Percentiles rank a stretch among this genome's conserved stretches.
These are phyloP conservation scores for Amniculicola lignicola DNA, from an alignment of 495 filamentous ascomycete genomes.

Conservation along the genomic window DNA sequence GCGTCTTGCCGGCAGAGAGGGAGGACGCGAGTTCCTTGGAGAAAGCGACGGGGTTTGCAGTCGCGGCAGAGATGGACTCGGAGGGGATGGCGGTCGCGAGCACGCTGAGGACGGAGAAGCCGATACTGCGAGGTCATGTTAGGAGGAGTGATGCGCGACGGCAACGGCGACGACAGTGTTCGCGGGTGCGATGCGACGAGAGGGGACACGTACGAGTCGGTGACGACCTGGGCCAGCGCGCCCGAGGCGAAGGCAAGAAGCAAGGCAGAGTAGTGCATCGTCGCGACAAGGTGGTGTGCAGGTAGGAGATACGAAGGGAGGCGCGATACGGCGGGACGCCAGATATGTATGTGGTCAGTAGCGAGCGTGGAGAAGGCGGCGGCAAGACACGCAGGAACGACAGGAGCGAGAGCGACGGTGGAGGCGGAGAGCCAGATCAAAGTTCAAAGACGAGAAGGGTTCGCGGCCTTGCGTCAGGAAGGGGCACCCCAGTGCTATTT, in stretches of 20 bases:
- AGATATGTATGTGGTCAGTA: too few species aligned
- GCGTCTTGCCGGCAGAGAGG: conserved; percentile 26
- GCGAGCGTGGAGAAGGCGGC: conserved; percentile 24
- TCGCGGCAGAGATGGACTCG: conserved; percentile 4
- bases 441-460: not conserved
- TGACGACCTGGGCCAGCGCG: not conserved
- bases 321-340: too few species aligned
- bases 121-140: conserved; percentile 2
- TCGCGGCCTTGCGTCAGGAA: not conserved
- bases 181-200: not conserved
- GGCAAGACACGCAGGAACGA: not conserved
- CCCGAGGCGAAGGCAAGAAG: conserved; percentile 11
- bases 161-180: not conserved
- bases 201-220: conserved; percentile 1
- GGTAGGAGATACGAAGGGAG: too few species aligned
- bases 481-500: conserved; percentile 12
- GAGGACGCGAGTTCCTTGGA: conserved; percentile 13
- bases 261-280: conserved; percentile 13
- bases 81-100: conserved; percentile 34
- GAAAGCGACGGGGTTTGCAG: conserved; percentile 20
- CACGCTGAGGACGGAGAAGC: conserved; percentile 22
- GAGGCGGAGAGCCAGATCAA: not conserved
- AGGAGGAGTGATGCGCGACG: not conserved
- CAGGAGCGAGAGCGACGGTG: not conserved
- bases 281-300: conserved; percentile 5